Conservation (phyloP, 352 stramenopile genomes). For the Globisporangium sylvaticum region DNA sequence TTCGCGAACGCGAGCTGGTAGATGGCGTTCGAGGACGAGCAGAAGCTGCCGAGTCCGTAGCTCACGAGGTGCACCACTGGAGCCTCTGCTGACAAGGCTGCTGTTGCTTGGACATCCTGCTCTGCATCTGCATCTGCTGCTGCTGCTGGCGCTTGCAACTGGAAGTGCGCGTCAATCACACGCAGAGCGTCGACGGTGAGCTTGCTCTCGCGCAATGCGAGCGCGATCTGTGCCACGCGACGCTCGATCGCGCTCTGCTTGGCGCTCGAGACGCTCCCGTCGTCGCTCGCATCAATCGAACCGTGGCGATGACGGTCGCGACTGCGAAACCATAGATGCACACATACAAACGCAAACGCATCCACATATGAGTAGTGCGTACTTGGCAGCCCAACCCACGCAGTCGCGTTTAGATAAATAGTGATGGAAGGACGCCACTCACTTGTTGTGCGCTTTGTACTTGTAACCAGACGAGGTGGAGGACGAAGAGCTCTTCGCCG, state of each 20-base stretch:
- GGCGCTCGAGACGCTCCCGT: background rate
- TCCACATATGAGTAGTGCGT: background rate
- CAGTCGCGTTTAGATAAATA: background rate
- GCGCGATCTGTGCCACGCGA: slow-evolving; percentile 34
- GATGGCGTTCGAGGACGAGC: slow-evolving; percentile 63
- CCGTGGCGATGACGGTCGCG: slow-evolving; percentile 2
- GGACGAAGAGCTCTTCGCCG: slow-evolving; percentile 1
- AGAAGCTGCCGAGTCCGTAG: slow-evolving; percentile 79
- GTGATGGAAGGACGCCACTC: background rate
- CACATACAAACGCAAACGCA: background rate
- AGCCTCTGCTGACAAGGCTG: background rate
- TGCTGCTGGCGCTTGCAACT: slow-evolving; percentile 6
- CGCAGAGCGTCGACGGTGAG: slow-evolving; percentile 27
- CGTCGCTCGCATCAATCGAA: background rate
- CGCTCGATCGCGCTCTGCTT: slow-evolving; percentile 27
- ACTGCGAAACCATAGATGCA: background rate
- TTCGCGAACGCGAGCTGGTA: slow-evolving; percentile 68
- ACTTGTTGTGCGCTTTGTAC: slow-evolving; percentile 10
- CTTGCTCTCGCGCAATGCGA: slow-evolving; percentile 24
- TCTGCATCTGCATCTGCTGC: background rate
- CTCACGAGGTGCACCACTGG: slow-evolving; percentile 35
- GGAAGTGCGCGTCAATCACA: slow-evolving; percentile 28
- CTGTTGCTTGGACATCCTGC: background rate
- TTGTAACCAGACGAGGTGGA: background rate
- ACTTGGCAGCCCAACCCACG: background rate